Evolutionary conservation across 768 basidiomycete species (phyloP), one percentile per base, ranked within the genome.

Genomic region (Crassisporium funariophilum): DNA sequence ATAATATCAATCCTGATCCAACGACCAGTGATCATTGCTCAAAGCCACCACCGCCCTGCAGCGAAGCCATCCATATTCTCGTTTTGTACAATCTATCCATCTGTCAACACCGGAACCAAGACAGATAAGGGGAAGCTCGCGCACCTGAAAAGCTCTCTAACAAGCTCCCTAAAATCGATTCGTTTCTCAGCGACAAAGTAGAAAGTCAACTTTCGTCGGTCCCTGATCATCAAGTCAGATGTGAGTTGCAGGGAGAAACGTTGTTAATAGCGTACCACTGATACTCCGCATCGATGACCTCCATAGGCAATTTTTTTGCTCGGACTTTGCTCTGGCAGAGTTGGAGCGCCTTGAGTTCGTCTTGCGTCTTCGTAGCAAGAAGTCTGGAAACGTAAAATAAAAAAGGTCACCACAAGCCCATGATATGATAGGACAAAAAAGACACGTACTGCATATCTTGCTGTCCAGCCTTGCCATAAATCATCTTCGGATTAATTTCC

Each of bases 281-380:
- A 72, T 95, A 99, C 69, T 98, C 95, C 23, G 95, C 95, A 67
- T 98, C 95, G 39, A 97, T 85, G 48, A 99, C 94, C 67, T 98
- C 92, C 95, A 99, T 99, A 13, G 94, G 94, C 61, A 98, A 71
- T 63, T 93, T 93, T 72, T 95, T 90, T 65, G 93, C 91, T 43
- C 85, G 76, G 11, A 97, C 95, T 67, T 98, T 98, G 50, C 76
- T 89, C 66, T 92, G 84, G 57, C 95, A 97, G 44, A 98, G 72
- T 59, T 90, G 85, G 35, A 99, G 72, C 16, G 95, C 95, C 69
- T 95, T 94, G 46, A 83, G 69, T 68, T 99, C 95, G 66, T 99
- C 95, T 59, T 88, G 85, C 46, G 83, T 75, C 73, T 98, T 99
- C 33, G 83, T 74, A 20, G 83, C 74, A 50, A 98, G 75, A 34